These are phyloP conservation scores for Cercospora sp. DNA, from an alignment of 2,329 filamentous ascomycete species.

Conservation along the genomic window DNA sequence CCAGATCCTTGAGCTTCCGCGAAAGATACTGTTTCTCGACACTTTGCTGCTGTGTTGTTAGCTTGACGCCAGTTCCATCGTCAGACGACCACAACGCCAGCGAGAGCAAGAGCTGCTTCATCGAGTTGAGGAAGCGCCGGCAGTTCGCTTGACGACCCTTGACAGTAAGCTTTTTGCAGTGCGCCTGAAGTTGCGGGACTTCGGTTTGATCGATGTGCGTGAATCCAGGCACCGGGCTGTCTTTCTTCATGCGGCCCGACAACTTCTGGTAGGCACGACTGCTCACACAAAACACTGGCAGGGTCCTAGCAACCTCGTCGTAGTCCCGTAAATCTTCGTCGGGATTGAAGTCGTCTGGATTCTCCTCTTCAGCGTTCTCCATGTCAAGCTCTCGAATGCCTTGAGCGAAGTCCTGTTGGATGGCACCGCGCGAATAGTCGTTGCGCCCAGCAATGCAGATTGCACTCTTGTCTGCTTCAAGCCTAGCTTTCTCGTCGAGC, in stretches of 20 bases:
- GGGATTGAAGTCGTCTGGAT: slow-evolving; percentile 57
- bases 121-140: slow-evolving; percentile 53
- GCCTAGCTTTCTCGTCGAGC: slow-evolving; percentile 35
- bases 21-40: slow-evolving; percentile 43
- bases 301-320: slow-evolving; percentile 53
- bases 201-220: slow-evolving; percentile 54
- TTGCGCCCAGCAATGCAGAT: slow-evolving; percentile 59
- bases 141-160: slow-evolving; percentile 48
- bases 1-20: slow-evolving; percentile 43
- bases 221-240: slow-evolving; percentile 57
- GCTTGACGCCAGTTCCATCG: slow-evolving; percentile 43
- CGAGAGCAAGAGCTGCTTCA: slow-evolving; percentile 55
- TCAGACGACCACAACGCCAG: slow-evolving; percentile 54
- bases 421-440: slow-evolving; percentile 54
- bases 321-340: slow-evolving; percentile 59
- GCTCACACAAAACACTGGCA: slow-evolving; percentile 67
- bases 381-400: slow-evolving; percentile 63
- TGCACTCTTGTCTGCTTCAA: slow-evolving; percentile 41
- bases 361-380: slow-evolving; percentile 54
- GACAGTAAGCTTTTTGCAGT: slow-evolving; percentile 61
- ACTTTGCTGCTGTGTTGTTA: slow-evolving; percentile 45
- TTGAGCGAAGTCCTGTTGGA: slow-evolving; percentile 59
- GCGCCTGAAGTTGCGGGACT: slow-evolving; percentile 58
- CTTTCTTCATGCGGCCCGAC: slow-evolving; percentile 55
- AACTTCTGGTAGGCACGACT: slow-evolving; percentile 64